Base-by-base conservation (phyloP, 2,329 filamentous ascomycete species). In the Fusarium pininemorale region DNA sequence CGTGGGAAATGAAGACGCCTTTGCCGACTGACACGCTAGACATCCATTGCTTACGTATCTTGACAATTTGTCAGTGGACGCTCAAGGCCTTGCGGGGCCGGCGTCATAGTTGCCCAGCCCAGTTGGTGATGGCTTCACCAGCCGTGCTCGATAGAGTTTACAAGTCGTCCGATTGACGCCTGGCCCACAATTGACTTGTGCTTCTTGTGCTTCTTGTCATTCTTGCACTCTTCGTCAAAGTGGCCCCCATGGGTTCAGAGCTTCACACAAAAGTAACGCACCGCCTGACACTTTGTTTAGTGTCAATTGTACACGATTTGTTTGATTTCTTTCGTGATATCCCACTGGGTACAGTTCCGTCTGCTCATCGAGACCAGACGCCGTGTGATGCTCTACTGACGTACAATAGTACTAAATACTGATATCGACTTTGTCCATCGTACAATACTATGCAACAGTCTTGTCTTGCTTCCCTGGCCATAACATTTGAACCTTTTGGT, bases 91-190 rank as follows among this genome's bases (percentile, higher is more conserved):
- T 61, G 50, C 63, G 62, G 24, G 30, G 30, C 24, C 14, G 22
- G 38, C 32, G 28, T 26, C 45, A 63, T 63, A 30, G 26, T 26
- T 35, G 13, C 62, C 22, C 41, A n/a, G 58, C 41, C 66, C 59
- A 37, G 45, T 42, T 70, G 58, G 66, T 53, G 58, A 70, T 70
- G 45, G 66, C 67, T 65, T 70, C 67, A 70, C 32, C 51, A 58
- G 58, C 59, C 59, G 47, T 58, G 59, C 39, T 53, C 45, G 58
- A 70, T 70, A 58, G 47, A 70, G 44, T 70, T 70, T 65, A 39
- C 37, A 51, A 58, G 39, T 54, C 66, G 20, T n/a, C 39, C 35
- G 28, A 48, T 45, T 26, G 22, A 53, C 18, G 28, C 38, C 59
- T 35, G 11, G 24, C 30, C 35, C 24, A 32, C 24, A 47, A 65